A percentile compares a stretch with the other conserved stretches of the same genome.
phyloP scores from a whole-genome alignment of 2,329 filamentous ascomycete species.

The Aureobasidium mangrovei region DNA sequence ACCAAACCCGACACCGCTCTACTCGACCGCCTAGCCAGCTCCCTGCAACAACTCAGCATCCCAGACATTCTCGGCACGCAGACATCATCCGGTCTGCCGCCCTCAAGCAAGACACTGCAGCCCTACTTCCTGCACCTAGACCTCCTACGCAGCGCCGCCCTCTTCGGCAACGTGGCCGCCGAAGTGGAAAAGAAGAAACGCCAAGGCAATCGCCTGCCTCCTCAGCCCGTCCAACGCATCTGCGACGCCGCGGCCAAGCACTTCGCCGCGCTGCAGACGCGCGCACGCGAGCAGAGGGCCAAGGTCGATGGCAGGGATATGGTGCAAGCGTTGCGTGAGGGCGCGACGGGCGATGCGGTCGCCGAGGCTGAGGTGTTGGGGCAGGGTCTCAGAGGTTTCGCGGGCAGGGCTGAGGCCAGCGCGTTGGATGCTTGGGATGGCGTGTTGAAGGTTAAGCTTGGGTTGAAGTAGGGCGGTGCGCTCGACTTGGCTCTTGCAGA shows the following conservation, averaged over 20 bases:
- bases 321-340: slow-evolving; percentile 13
- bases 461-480: neutral
- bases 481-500: neutral
- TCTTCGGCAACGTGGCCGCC: slow-evolving; percentile 18
- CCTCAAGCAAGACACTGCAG: slow-evolving; percentile 15
- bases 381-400: slow-evolving; percentile 5
- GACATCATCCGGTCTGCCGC: slow-evolving; percentile 9
- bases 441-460: slow-evolving; percentile 10
- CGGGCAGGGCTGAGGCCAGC: slow-evolving; percentile 12
- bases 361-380: neutral
- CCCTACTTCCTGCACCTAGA: slow-evolving; percentile 20
- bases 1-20: slow-evolving; percentile 5
- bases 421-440: slow-evolving; percentile 14
- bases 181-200: slow-evolving; percentile 8
- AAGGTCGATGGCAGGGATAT: slow-evolving; percentile 15
- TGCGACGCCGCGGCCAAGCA: slow-evolving; percentile 17
- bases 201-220: neutral
- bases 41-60: neutral
- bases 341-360: slow-evolving; percentile 6
- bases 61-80: slow-evolving; percentile 7
- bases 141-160: slow-evolving; percentile 21
- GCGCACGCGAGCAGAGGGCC: slow-evolving; percentile 19
- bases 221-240: slow-evolving; percentile 13
- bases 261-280: slow-evolving; percentile 19
- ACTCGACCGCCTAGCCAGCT: neutral